Base-by-base conservation (phyloP, 2,329 filamentous ascomycete species). In the Xylariaceae sp. region DNA sequence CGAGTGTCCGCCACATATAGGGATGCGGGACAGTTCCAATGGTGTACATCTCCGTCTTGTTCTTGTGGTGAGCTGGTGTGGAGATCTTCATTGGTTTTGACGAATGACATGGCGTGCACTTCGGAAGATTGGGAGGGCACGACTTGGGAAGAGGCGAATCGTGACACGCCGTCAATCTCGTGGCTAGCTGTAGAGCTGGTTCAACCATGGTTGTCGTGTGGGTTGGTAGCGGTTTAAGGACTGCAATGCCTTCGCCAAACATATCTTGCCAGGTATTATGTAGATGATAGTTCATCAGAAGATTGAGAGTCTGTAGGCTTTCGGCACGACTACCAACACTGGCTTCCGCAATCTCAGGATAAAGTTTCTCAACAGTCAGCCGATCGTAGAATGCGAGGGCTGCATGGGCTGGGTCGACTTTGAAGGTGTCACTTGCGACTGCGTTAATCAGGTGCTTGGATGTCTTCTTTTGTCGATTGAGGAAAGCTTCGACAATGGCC, bases 11-110 rank as follows among this genome's bases (percentile, higher is more conserved):
- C 40, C 90, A 77, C 1, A 92, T 97, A 75, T 91, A 96, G 0
- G 94, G 94, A 67, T 99, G 94, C 0, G 93, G 93, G 12, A 97
- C 87, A 1, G 86, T 89, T 53, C 88, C 91, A 57, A 99, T 89
- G 2, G 88, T 90, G 73, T 91, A 97, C 14, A 87, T 67, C 1
- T 76, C 77, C 13, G 86, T 85, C 5, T 79, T 80, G 69, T 97
- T 96, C 50, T 80, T 80, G 69, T 90, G 94, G 16, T 79, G 73
- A 3, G 80, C 71, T 2, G 84, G 82, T 1, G 85, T 87, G n/a
- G 78, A 75, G 59, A 96, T 80, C 47, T 80, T 81, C 71, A 90
- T 78, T 0, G 82, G 79, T 31, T 81, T 79, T 9, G 81, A 79
- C 19, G 83, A 75, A 16, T 83, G 79, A 70, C 93, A 97, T 4